Percentiles rank a stretch among this genome's conserved stretches.
Evolutionary conservation across 768 basidiomycete genomes (phyloP).

Genomic region (Pleurotus tuber-regium): DNA sequence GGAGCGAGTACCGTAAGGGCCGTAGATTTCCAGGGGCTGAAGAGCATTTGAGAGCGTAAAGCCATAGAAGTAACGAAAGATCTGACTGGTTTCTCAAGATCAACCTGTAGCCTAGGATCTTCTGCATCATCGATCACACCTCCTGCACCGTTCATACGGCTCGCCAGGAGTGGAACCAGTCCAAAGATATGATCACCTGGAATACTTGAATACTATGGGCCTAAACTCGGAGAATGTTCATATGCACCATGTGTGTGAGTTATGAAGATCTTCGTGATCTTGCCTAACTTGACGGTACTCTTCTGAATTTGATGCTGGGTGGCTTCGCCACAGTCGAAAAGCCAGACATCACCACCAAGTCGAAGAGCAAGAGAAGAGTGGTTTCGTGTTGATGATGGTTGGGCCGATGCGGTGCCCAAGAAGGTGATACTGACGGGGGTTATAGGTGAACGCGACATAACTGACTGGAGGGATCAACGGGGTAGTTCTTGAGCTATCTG

Average conservation of each 20-base stretch:
- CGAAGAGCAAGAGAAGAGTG: slow-evolving; percentile 73
- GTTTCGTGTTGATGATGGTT: slow-evolving; percentile 75
- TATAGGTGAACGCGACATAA: slow-evolving; percentile 3
- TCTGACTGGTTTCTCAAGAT: slow-evolving; percentile 26
- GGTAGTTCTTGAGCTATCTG: not conserved
- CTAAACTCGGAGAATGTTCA: no score
- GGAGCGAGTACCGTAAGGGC: slow-evolving; percentile 78
- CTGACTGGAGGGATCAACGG: not conserved
- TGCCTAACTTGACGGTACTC: slow-evolving; percentile 74
- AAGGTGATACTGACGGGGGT: slow-evolving; percentile 60
- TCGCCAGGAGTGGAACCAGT: slow-evolving; percentile 63
- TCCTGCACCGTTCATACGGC: slow-evolving; percentile 72
- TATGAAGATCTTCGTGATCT: slow-evolving; percentile 79
- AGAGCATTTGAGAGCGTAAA: slow-evolving; percentile 3
- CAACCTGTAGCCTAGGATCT: slow-evolving; percentile 51
- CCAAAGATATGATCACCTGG: slow-evolving; percentile 87
- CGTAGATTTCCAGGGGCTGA: slow-evolving; percentile 81
- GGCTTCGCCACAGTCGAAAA: slow-evolving; percentile 85
- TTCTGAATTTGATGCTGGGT: slow-evolving; percentile 78
- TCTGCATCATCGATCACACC: slow-evolving; percentile 55
- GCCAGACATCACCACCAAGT: slow-evolving; percentile 69
- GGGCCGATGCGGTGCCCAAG: slow-evolving; percentile 79
- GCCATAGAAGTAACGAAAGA: not conserved
- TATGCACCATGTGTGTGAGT: slow-evolving; percentile 86
- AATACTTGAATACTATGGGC: no score